Evolutionary conservation across 495 filamentous ascomycete species (phyloP).

Genomic region (Hypoxylon fuscum): DNA sequence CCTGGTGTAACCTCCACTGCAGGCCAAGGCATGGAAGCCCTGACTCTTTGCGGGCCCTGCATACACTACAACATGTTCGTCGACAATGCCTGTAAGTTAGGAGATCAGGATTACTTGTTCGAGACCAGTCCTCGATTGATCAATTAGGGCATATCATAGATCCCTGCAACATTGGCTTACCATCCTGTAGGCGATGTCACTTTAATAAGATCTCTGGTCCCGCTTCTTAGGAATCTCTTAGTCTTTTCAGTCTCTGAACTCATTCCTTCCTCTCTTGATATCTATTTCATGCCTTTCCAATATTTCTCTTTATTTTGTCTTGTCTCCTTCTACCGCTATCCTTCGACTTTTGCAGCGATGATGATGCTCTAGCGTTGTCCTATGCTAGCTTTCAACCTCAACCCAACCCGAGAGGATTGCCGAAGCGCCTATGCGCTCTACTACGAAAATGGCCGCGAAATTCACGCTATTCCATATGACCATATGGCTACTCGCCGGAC

Average conservation of each 20-base stretch:
- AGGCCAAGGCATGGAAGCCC: slow-evolving; percentile 4
- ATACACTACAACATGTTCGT: not conserved
- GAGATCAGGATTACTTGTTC: slow-evolving; percentile 14
- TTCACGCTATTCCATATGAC: slow-evolving; percentile 20
- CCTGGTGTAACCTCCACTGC: slow-evolving; percentile 20
- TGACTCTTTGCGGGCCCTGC: not conserved
- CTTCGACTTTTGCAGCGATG: too few relatives aligned
- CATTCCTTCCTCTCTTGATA: not conserved
- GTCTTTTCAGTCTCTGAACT: not conserved
- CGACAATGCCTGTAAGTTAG: slow-evolving; percentile 8
- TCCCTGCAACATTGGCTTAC: slow-evolving; percentile 18
- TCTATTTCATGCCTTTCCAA: not conserved
- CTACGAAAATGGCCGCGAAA: slow-evolving; percentile 20
- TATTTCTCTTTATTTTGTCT: not conserved
- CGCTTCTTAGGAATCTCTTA: slow-evolving; percentile 8
- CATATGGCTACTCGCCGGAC: slow-evolving; percentile 39
- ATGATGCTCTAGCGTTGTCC: slow-evolving; percentile 17
- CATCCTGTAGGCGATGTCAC: slow-evolving; percentile 18
- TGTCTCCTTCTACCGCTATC: not conserved
- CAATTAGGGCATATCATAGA: slow-evolving; percentile 12
- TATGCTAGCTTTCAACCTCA: slow-evolving; percentile 10
- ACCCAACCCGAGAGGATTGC: slow-evolving; percentile 4
- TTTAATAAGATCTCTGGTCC: slow-evolving; percentile 21
- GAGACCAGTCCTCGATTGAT: slow-evolving; percentile 13
- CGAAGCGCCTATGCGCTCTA: slow-evolving; percentile 11